A percentile compares a stretch with the other conserved stretches of the same genome.
These are phyloP conservation scores for Taphrina deformans DNA, from an alignment of 1,139 yeast genomes.

Conservation along the genomic window DNA sequence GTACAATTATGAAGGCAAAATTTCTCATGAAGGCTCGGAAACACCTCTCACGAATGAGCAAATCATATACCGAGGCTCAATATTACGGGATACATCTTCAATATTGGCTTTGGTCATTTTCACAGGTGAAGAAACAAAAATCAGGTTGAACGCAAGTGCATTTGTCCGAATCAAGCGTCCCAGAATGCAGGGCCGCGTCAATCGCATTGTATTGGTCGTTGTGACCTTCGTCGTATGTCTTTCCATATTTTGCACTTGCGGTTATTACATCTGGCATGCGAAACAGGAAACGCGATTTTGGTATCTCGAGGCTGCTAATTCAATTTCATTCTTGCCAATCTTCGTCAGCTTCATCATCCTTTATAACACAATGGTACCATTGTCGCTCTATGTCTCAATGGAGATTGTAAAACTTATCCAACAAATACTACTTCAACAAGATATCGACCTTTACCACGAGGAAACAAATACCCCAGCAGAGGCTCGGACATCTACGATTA, in stretches of 20 bases:
- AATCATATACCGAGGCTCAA: slow-evolving; percentile 82
- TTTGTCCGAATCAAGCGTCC: slow-evolving; percentile 94
- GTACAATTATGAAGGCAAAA: slow-evolving; percentile 85
- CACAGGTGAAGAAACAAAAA: slow-evolving; percentile 94
- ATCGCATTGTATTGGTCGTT: slow-evolving; percentile 82
- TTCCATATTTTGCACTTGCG: slow-evolving; percentile 80
- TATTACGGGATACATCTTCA: slow-evolving; percentile 74
- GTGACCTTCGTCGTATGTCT: slow-evolving; percentile 73
- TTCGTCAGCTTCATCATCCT: slow-evolving; percentile 94
- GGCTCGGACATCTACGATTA: slow-evolving; percentile 90
- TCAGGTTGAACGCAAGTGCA: slow-evolving; percentile 88
- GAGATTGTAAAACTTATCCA: slow-evolving; percentile 91
- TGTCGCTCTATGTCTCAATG: slow-evolving; percentile 93
- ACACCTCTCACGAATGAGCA: slow-evolving; percentile 77
- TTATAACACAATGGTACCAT: slow-evolving; percentile 94
- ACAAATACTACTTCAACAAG: slow-evolving; percentile 75
- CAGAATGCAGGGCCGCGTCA: slow-evolving; percentile 77
- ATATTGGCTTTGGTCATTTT: slow-evolving; percentile 79
- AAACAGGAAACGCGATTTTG: slow-evolving; percentile 53
- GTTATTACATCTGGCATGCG: slow-evolving; percentile 59
- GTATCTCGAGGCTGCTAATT: slow-evolving; percentile 85
- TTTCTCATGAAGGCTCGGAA: slow-evolving; percentile 46
- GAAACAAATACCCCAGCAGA: slow-evolving; percentile 88
- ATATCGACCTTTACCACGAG: slow-evolving; percentile 89
- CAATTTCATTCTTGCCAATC: slow-evolving; percentile 61